Percentiles rank a stretch among this genome's conserved stretches.
Conservation (phyloP, 805 yeast genomes). For the Peterozyma xylosa region DNA sequence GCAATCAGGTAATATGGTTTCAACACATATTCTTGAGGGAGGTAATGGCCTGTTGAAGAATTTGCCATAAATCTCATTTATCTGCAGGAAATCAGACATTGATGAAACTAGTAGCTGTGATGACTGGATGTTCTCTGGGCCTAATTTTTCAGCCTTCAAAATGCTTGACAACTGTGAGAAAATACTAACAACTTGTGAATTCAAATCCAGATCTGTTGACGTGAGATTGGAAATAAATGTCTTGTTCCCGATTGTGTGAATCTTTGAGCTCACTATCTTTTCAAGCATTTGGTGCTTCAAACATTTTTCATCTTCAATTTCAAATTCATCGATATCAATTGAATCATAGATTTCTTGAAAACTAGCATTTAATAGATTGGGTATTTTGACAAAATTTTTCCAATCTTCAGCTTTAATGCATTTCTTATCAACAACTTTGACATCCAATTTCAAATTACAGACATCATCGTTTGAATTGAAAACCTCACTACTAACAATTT, state of each 20-base stretch:
- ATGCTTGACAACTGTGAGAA: slow-evolving; percentile 33
- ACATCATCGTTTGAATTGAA: slow-evolving; percentile 61
- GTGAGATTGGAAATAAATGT: slow-evolving; percentile 37
- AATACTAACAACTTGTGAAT: slow-evolving; percentile 40
- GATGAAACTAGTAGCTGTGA: slow-evolving; percentile 53
- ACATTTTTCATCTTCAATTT: neutral
- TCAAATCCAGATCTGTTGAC: slow-evolving; percentile 19
- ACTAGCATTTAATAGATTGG: slow-evolving; percentile 1
- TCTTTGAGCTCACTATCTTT: slow-evolving; percentile 7
- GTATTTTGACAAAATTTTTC: slow-evolving; percentile 1
- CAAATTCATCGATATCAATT: neutral
- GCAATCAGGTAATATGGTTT: slow-evolving; percentile 38
- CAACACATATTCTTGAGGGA: slow-evolving; percentile 84
- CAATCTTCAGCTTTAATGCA: slow-evolving; percentile 10
- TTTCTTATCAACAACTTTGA: slow-evolving; percentile 31
- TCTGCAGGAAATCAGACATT: slow-evolving; percentile 55
- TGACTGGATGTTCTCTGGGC: slow-evolving; percentile 44
- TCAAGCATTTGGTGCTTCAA: neutral
- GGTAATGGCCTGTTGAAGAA: slow-evolving; percentile 61
- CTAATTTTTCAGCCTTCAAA: slow-evolving; percentile 22
- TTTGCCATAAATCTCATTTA: slow-evolving; percentile 54
- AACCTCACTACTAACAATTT: slow-evolving; percentile 29
- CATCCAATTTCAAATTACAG: slow-evolving; percentile 52
- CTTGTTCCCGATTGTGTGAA: slow-evolving; percentile 19
- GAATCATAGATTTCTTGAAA: slow-evolving; percentile 1